Base-by-base conservation (phyloP, 495 filamentous ascomycete species). In the Cercophora samala region DNA sequence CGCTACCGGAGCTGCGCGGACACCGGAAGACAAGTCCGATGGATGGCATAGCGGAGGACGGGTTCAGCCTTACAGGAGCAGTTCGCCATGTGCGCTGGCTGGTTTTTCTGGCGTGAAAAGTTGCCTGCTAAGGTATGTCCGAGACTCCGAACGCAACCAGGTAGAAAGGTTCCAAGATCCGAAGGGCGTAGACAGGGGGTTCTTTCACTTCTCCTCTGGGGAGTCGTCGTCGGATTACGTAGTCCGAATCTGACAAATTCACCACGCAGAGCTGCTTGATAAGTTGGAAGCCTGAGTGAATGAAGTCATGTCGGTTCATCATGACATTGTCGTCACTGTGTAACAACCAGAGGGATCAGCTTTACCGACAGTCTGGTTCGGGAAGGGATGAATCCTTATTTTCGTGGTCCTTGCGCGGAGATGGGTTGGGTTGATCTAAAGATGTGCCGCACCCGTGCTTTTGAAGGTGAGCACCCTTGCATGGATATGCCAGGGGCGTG, bases 201-300 rank as follows among this genome's bases (percentile, higher is more conserved):
- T 8, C 26, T 29, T 29, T 29, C 8, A 0, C 26, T 46, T 9
- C 2, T 46, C 5, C 13, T 46, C 13, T 46, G 37, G 37, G 15
- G 2, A 17, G 13, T 1, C 6, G 37, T 2, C 13, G 8, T 58
- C 54, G 54, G 19, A 58, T 55, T 21, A 24, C 18, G 0, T 4
- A 58, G 54, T 58, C 19, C 54, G 54, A 58, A 24, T 58, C 54
- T 58, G 54, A 58, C 54, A 58, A 24, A 58, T 46, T 18, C 3
- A 46, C 37, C 11, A 9, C 13, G 37, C 37, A 46, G 11, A 46
- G 8, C 15, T 11, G 6, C 37, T 17, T 46, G 37, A 17, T 46
- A 5, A 46, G 0, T 46, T 46, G 37, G 37, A 18, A 46, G 37
- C 37, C 37, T 46, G 37, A 46, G 11, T 46, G 37, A 46, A 13